phyloP scores from a whole-genome alignment of 2,329 filamentous ascomycete species.

The Exophiala xenobiotica region DNA sequence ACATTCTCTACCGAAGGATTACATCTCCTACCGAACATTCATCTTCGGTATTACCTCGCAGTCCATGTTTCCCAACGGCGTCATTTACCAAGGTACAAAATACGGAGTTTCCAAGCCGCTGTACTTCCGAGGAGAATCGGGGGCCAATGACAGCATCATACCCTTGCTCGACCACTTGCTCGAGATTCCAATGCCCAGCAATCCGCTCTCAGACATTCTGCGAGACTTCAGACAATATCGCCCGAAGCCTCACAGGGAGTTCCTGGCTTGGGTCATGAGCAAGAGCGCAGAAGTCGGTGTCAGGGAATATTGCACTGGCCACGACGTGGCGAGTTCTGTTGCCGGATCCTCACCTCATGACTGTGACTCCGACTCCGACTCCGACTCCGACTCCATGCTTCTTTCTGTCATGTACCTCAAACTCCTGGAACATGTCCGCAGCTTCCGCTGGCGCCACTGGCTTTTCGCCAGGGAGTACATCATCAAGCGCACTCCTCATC shows the following conservation, averaged over 20 bases:
- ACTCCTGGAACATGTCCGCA: constrained; percentile 48
- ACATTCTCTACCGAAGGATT: constrained; percentile 78
- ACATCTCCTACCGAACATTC: constrained; percentile 90
- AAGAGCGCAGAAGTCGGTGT: constrained; percentile 50
- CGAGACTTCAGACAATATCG: constrained; percentile 86
- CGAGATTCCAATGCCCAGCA: constrained; percentile 82
- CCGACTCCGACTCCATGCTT: constrained; percentile 30
- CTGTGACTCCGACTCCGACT: constrained; percentile 30
- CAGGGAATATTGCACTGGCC: constrained; percentile 34
- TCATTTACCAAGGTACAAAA: constrained; percentile 77
- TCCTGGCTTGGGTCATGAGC: constrained; percentile 69
- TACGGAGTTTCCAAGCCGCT: constrained; percentile 64
- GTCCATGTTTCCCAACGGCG: constrained; percentile 90
- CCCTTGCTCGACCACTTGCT: constrained; percentile 86
- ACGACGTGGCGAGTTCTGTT: background rate
- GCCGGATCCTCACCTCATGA: too few relatives aligned
- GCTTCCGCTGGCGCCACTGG: constrained; percentile 53
- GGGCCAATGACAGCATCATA: constrained; percentile 92
- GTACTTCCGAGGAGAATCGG: constrained; percentile 86
- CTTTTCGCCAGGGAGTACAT: constrained; percentile 51
- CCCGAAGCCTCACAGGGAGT: constrained; percentile 83
- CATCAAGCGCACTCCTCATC: constrained; percentile 46
- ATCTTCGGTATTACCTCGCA: constrained; percentile 95
- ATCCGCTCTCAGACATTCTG: constrained; percentile 83
- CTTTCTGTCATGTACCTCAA: constrained; percentile 46